A percentile compares a stretch with the other conserved stretches of the same genome.
Conservation (phyloP, 208 protist genomes). For the Acanthamoeba triangularis region DNA sequence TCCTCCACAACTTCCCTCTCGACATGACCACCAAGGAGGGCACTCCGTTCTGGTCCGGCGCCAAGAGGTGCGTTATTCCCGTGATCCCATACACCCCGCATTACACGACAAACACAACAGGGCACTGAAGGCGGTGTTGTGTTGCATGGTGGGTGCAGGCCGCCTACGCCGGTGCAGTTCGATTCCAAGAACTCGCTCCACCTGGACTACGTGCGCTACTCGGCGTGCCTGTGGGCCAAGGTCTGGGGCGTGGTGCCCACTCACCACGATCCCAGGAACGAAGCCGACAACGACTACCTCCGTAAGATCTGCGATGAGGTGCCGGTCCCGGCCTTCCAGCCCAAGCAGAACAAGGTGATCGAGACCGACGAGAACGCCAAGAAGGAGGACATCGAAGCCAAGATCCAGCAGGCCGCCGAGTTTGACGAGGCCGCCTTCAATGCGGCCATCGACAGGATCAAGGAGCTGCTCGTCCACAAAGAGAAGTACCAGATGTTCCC, state of each 20-base stretch:
- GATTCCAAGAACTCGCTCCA: constrained; percentile 89
- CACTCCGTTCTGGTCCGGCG: constrained; percentile 60
- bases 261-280: constrained; percentile 28
- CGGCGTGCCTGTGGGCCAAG: constrained; percentile 92
- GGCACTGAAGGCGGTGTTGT: neutral
- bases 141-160: neutral
- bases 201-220: constrained; percentile 90
- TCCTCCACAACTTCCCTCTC: constrained; percentile 98
- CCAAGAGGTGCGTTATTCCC: constrained; percentile 43
- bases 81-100: too few species aligned
- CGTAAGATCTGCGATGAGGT: constrained; percentile 19
- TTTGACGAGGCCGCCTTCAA: constrained; percentile 65
- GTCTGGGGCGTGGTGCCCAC: constrained; percentile 16
- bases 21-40: constrained; percentile 91
- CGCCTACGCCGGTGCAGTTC: constrained; percentile 92
- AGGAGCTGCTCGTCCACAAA: constrained; percentile 8
- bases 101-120: too few species aligned
- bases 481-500: neutral
- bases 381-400: constrained; percentile 68
- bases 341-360: constrained; percentile 83
- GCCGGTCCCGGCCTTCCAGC: constrained; percentile 68
- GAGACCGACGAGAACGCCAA: constrained; percentile 92
- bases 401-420: neutral
- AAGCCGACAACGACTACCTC: constrained; percentile 33
- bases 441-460: constrained; percentile 10